Evolutionary conservation across 441 rosid species (phyloP).

Genomic region (Flueggea neowawraea): DNA sequence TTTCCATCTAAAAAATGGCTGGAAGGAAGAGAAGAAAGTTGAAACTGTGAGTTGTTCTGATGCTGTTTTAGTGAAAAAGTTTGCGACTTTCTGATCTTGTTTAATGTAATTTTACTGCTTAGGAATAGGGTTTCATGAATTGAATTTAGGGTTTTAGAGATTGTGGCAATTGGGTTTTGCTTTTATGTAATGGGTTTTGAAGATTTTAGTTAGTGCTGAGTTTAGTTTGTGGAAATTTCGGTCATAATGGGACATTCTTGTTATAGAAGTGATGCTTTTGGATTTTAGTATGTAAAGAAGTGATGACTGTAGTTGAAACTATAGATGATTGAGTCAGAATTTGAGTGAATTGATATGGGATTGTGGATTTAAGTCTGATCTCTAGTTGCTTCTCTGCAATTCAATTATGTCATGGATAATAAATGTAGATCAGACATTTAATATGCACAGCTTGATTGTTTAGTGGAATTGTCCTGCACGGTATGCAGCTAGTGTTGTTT

Average conservation of each 20-base stretch:
- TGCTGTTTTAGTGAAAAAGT: not conserved
- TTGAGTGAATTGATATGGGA: no score
- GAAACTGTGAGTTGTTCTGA: constrained; percentile 34
- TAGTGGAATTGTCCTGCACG: no score
- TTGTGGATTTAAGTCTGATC: no score
- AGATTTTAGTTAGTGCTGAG: not conserved
- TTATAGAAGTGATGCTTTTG: constrained; percentile 7
- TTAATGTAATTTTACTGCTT: not conserved
- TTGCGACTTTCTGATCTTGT: not conserved
- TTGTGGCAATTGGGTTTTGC: not conserved
- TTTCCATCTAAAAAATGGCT: constrained; percentile 23
- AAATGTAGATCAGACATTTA: no score
- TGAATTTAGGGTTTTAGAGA: constrained; percentile 13
- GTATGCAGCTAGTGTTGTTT: not conserved
- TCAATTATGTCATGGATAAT: no score
- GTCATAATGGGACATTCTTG: not conserved
- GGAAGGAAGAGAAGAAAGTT: constrained; percentile 41
- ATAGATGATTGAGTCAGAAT: no score
- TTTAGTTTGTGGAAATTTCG: constrained; percentile 7
- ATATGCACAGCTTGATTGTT: no score
- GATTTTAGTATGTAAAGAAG: not conserved
- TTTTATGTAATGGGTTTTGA: constrained; percentile 5
- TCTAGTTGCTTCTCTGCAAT: no score
- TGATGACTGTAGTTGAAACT: no score
- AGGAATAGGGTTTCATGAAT: constrained; percentile 12